Evolutionary conservation across 2,329 filamentous ascomycete species (phyloP), one percentile per base, ranked within the genome.

Genomic region (Diplodia mutila): DNA sequence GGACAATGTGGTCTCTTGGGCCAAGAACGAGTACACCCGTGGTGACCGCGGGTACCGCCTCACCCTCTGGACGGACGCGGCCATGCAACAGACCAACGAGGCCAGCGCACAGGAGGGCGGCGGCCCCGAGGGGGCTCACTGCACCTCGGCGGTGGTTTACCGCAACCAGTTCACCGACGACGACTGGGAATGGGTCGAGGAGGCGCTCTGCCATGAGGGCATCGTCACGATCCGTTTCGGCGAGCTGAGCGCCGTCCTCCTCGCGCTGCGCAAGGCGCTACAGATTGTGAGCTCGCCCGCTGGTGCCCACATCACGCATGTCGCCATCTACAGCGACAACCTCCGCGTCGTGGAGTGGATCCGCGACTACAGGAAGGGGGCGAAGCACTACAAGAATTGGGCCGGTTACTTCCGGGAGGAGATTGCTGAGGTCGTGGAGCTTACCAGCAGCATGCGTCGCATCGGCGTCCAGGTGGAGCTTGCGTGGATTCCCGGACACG

Each of bases 401-500:
- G 4, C 25, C 18, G 52, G 52, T 6, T n/a, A 32, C 3, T 18
- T 18, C 18, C 14, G 16, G 4, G 27, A n/a, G 16, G 8, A 32
- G 27, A 12, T 34, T 2, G 51, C 7, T n/a, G 29, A 34, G 27
- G 27, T 34, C 16, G 29, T 54, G 27, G 1, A 54, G 16, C 52
- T 54, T 8, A 54, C 52, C 52, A 34, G 34, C 27, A 21, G 11
- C 18, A 54, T 54, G 14, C 52, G 52, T 7, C 27, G 16, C 9
- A n/a, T 32, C 3, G 52, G 52, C 27, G 52, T 54, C 16, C 16
- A 54, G 29, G 52, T 54, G 27, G 52, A 54, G 27, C 18, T 54
- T 12, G 52, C 52, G 52, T 54, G 52, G 52, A 54, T 54, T n/a
- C 52, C 52, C 27, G 52, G 7, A 54, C 52, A 54, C 9, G 29